Base-by-base conservation (phyloP, 805 yeast genomes). In the Isabelozyma gotoi region DNA sequence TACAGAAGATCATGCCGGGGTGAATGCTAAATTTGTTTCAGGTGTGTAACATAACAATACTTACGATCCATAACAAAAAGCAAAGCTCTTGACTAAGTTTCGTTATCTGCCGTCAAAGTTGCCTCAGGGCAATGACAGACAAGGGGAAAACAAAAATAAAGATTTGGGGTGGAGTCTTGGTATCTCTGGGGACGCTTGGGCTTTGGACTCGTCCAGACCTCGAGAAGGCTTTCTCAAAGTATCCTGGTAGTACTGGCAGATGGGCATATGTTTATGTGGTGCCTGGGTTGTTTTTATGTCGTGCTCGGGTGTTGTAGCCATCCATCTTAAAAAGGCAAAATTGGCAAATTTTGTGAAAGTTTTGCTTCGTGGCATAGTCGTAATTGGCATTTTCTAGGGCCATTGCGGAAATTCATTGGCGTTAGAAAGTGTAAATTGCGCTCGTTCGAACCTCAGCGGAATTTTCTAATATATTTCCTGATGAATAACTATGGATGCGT, bases 401-500 rank as follows among this genome's bases (percentile, higher is more conserved):
- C 19, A 15, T 8, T 6, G 34, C 32, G 7, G 10, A 17, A 12
- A 16, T 34, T 34, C 14, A 11, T 24, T n/a, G 39, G 21, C 18
- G 17, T 24, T n/a, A 21, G 32, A 16, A 17, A n/a, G 15, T 14
- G 38, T 11, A 14, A 35, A 35, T 17, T 14, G 21, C 16, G 21
- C 21, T 10, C 39, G 60, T 57, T 56, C 60, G 58, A 57, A 36
- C 44, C 46, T 39, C 18, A n/a, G 12, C 39, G 20, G 18, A 21
- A 17, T 33, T 39, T 34, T 39, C 42, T 42, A 41, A 43, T 48
- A 49, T 47, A 41, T 47, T 62, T 59, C 52, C 55, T 71, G 76
- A 71, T 71, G 76, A 71, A 53, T 52, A 66, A 65, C 58, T 24
- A 70, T 55, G 74, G 75, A 69, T 70, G 76, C 29, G 29, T 71